Percentiles rank a stretch among this genome's conserved stretches.
Conservation (phyloP, 805 yeast genomes). For the Saccharomyces eubayanus region DNA sequence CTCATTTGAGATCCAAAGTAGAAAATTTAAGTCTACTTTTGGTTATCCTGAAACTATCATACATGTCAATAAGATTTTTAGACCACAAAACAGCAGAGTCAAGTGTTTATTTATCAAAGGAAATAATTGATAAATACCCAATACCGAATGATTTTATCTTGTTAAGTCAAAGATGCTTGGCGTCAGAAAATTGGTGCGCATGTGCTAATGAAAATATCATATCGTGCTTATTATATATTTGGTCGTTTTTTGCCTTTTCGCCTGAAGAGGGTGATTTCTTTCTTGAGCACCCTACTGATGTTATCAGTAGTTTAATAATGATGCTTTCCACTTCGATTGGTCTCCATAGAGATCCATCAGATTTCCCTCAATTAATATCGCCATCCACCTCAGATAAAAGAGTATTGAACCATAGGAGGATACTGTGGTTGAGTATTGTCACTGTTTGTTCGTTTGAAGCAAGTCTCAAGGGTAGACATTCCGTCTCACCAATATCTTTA, state of each 20-base stretch:
- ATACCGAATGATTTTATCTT: conserved; percentile 21
- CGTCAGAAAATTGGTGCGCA: conserved; percentile 25
- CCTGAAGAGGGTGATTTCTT: conserved; percentile 32
- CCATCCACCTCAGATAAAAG: conserved; percentile 13
- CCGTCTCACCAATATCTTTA: conserved; percentile 8
- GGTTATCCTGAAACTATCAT: conserved; percentile 23
- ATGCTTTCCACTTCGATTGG: conserved; percentile 29
- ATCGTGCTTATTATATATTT: conserved; percentile 25
- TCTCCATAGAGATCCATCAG: conserved; percentile 27
- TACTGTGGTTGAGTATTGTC: conserved; percentile 24
- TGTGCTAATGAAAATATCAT: conserved; percentile 29
- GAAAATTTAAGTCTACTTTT: conserved; percentile 22
- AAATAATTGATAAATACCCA: conserved; percentile 18
- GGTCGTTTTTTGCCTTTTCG: conserved; percentile 29
- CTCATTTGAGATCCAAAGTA: conserved; percentile 23
- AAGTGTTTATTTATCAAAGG: conserved; percentile 9
- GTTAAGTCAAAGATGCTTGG: conserved; percentile 23
- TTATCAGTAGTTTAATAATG: conserved; percentile 24
- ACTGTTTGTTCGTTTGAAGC: conserved; percentile 24
- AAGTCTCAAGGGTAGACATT: conserved; percentile 27
- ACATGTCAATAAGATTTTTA: conserved; percentile 19
- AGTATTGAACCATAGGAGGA: conserved; percentile 24
- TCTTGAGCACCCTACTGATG: conserved; percentile 29
- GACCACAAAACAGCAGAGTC: conserved; percentile 8
- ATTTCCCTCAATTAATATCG: conserved; percentile 18